phyloP scores from a whole-genome alignment of 345 rosid genomes.

The Hibiscus tridactylites region DNA sequence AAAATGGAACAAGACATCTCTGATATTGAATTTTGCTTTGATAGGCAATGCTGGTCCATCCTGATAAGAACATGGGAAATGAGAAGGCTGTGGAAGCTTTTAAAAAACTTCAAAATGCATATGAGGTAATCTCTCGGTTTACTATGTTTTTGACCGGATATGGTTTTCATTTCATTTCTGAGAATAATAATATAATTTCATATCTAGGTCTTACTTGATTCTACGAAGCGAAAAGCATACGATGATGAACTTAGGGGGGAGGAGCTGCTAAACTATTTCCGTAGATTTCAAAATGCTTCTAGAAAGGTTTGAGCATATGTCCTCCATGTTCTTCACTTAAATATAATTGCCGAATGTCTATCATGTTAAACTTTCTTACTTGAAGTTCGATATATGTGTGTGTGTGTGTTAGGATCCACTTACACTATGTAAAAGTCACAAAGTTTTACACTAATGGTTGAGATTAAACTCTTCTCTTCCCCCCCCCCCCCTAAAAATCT shows the following conservation, averaged over 20 bases:
- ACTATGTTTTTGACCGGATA: neutral
- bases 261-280: slow-evolving; percentile 72
- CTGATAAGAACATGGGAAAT: slow-evolving; percentile 96
- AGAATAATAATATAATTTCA: neutral
- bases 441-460: no score
- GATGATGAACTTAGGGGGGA: slow-evolving; percentile 90
- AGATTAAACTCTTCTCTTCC: no score
- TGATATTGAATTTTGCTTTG: slow-evolving; percentile 17
- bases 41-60: slow-evolving; percentile 98
- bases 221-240: slow-evolving; percentile 73
- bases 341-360: neutral
- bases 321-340: neutral
- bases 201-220: slow-evolving; percentile 73
- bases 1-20: neutral
- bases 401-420: no score
- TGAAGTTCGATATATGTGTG: neutral
- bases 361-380: neutral
- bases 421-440: no score
- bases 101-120: slow-evolving; percentile 96
- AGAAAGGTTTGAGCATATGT: slow-evolving; percentile 47
- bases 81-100: slow-evolving; percentile 99
- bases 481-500: no score
- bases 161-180: neutral
- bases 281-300: slow-evolving; percentile 67
- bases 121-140: slow-evolving; percentile 53